A percentile compares a stretch with the other conserved stretches of the same genome.
Conservation (phyloP, 768 basidiomycete genomes). For the Sarcodon aspratus region DNA sequence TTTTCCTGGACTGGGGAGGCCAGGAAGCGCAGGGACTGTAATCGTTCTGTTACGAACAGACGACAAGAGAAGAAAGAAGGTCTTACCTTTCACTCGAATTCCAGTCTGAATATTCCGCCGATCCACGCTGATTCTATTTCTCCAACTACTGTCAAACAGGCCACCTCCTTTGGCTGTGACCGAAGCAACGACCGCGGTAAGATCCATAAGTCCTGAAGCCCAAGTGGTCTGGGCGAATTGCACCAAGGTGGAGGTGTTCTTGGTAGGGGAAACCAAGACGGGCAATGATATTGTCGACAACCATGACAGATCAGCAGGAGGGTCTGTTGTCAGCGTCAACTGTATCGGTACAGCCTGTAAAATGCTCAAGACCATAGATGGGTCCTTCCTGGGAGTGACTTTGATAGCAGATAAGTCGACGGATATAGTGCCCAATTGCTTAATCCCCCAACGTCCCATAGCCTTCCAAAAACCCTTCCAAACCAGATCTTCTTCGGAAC, state of each 20-base stretch:
- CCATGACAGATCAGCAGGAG: slow-evolving; percentile 44
- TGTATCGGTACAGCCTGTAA: slow-evolving; percentile 39
- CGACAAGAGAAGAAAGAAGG: neutral
- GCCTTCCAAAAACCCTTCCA: slow-evolving; percentile 47
- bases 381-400: slow-evolving; percentile 32
- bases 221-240: slow-evolving; percentile 49
- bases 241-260: slow-evolving; percentile 33
- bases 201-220: slow-evolving; percentile 35
- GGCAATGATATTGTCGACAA: slow-evolving; percentile 40
- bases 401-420: slow-evolving; percentile 40
- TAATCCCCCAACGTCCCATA: slow-evolving; percentile 58
- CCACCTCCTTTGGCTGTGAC: slow-evolving; percentile 42
- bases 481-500: slow-evolving; percentile 30
- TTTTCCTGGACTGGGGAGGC: slow-evolving; percentile 48
- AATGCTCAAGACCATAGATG: slow-evolving; percentile 29
- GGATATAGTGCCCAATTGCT: slow-evolving; percentile 41
- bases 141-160: slow-evolving; percentile 34
- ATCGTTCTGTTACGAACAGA: slow-evolving; percentile 1
- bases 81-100: slow-evolving; percentile 45
- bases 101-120: slow-evolving; percentile 33
- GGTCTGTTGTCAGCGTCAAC: slow-evolving; percentile 43
- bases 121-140: slow-evolving; percentile 23
- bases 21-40: slow-evolving; percentile 54
- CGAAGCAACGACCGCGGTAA: slow-evolving; percentile 30
- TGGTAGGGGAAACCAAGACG: slow-evolving; percentile 40